Evolutionary conservation across 371 early-diverging fungal genomes (phyloP).

Genomic region (Rhizomucor pusillus): DNA sequence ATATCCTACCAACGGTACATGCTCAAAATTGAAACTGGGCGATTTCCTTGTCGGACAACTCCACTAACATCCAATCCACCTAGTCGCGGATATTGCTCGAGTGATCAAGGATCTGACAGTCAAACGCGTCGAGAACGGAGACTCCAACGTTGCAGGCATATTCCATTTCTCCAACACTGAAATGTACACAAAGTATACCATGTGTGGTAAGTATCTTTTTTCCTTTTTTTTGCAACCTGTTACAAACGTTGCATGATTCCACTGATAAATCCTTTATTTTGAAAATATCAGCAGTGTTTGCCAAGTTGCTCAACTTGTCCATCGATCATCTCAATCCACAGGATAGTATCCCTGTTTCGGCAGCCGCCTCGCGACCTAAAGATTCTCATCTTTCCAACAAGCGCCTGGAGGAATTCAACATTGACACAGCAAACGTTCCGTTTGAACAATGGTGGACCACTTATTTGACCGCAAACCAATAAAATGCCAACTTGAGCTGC

Average conservation of each 20-base stretch:
- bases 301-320: conserved; percentile 44
- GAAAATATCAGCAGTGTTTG: conserved; percentile 47
- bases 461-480: conserved; percentile 6
- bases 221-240: too few species aligned
- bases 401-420: conserved; percentile 51
- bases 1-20: conserved; percentile 77
- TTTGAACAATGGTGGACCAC: conserved; percentile 57
- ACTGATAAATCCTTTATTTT: too few species aligned
- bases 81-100: conserved; percentile 66
- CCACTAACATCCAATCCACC: too few species aligned
- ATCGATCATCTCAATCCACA: conserved; percentile 54
- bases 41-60: too few species aligned
- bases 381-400: conserved; percentile 62
- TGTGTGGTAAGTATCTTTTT: conserved; percentile 56
- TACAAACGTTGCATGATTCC: too few species aligned
- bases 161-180: conserved; percentile 72
- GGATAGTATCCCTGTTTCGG: conserved; percentile 33
- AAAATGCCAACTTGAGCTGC: too few species aligned
- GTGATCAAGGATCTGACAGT: conserved; percentile 62
- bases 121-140: conserved; percentile 16
- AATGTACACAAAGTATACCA: conserved; percentile 74
- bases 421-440: conserved; percentile 46
- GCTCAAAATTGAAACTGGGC: conserved; percentile 1
- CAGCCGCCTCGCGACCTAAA: conserved; percentile 60
- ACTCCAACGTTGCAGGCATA: conserved; percentile 46